Evolutionary conservation across 2,329 filamentous ascomycete species (phyloP).

Genomic region (Alternaria ethzedia): DNA sequence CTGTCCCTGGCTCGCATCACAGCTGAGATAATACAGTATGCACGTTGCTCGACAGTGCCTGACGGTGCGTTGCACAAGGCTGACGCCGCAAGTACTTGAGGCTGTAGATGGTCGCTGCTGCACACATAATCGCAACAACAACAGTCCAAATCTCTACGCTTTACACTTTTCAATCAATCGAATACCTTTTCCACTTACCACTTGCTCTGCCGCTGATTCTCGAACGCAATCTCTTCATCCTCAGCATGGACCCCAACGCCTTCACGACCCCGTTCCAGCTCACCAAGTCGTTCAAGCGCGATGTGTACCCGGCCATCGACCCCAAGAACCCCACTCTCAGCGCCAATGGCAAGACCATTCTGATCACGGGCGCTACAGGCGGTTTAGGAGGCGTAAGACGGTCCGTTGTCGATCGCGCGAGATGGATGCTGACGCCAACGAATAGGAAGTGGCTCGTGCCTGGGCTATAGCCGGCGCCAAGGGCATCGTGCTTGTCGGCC

Average conservation of each 20-base stretch:
- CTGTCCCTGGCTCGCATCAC: background rate
- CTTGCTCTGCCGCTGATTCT: background rate
- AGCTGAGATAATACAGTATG: background rate
- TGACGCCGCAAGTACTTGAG: background rate
- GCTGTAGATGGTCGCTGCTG: background rate
- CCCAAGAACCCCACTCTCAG: constrained; percentile 18
- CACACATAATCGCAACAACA: background rate
- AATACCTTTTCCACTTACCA: background rate
- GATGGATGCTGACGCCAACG: background rate
- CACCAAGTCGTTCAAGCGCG: constrained; percentile 23
- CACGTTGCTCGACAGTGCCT: background rate
- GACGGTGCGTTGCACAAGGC: background rate
- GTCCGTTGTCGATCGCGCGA: background rate
- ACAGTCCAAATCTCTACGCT: background rate
- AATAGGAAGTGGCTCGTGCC: constrained; percentile 25
- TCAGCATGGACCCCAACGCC: constrained; percentile 4
- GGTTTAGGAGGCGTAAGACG: constrained; percentile 16
- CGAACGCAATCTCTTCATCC: background rate
- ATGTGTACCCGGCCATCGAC: constrained; percentile 25
- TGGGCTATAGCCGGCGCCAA: constrained; percentile 34
- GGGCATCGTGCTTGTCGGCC: constrained; percentile 31
- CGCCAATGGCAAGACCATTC: constrained; percentile 24
- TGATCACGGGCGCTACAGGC: constrained; percentile 29
- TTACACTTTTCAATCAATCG: background rate
- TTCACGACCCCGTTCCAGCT: constrained; percentile 23